phyloP scores from a whole-genome alignment of 148 eudicot species.

The Vaccinium darrowii region DNA sequence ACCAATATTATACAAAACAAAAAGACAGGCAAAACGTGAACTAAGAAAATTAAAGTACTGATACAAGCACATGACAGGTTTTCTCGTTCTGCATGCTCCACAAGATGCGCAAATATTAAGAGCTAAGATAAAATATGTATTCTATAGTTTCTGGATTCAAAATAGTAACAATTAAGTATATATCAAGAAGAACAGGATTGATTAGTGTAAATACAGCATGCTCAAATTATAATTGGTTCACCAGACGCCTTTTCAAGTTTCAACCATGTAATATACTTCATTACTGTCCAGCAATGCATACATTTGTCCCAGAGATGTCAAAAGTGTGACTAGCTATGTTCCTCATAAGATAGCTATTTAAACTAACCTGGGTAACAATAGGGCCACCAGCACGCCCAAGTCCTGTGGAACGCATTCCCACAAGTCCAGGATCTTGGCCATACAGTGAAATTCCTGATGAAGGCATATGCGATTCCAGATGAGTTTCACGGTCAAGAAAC shows the following conservation, averaged over 20 bases:
- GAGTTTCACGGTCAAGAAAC: conserved; percentile 48
- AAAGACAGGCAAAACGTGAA: neutral
- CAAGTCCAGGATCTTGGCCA: conserved; percentile 53
- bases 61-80: neutral
- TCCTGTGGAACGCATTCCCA: conserved; percentile 55
- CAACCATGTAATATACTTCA: neutral
- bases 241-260: neutral
- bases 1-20: neutral
- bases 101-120: neutral
- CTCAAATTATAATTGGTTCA: neutral
- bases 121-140: neutral
- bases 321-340: neutral
- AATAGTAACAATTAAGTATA: neutral
- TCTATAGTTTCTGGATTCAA: neutral
- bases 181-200: neutral
- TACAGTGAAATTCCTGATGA: conserved; percentile 51
- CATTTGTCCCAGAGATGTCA: neutral
- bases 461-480: conserved; percentile 37
- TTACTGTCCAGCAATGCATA: neutral
- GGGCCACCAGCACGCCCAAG: conserved; percentile 55
- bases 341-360: neutral
- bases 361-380: conserved; percentile 72
- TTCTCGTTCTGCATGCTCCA: neutral
- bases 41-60: neutral
- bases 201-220: neutral